Base-by-base conservation (phyloP, 2,329 filamentous ascomycete species). In the Penicillium paneum region DNA sequence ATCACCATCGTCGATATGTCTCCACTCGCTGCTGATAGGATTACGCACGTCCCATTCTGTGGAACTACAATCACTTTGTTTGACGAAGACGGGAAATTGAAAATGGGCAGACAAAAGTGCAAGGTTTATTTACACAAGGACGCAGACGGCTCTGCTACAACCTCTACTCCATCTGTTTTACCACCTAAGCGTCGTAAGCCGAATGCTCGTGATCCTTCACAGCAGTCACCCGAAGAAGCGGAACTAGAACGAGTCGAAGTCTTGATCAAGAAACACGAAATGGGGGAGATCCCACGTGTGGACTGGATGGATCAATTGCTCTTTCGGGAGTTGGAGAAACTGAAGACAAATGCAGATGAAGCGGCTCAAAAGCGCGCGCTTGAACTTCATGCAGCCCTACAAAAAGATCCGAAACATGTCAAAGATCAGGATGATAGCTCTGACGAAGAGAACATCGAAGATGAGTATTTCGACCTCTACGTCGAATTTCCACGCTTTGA, bases 251-350 rank as follows among this genome's bases (percentile, higher is more conserved):
- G 94, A 17, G 82, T 99, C 63, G 92, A 97, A 68, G 87, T 85
- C 50, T 74, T 97, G 21, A 89, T 99, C 70, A 99, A 99, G 75
- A 96, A 96, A 74, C 94, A 97, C 68, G 95, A 99, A 70, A 95
- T 97, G 88, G 92, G 91, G 17, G 94, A 99, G 70, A 93, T 99
- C 26, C 86, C 90, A 0, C 85, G 91, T 15, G 89, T 96, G 44
- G 90, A 95, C 65, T 99, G 94, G 95, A 82, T 99, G 40, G 94
- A 99, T 71, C 90, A 94, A 67, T 82, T 97, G 64, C 92, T 97
- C 3, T 99, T 96, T 70, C 86, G 93, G 38, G 88, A 88, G 48
- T 87, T 96, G 56, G 93, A 96, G 75, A 94, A 89, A 74, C 81
- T 85, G 54, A 84, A 87, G 21, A 70, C 85, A 3, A 81, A 86